A percentile compares a stretch with the other conserved stretches of the same genome.
Conservation (phyloP, 2,329 filamentous ascomycete species). For the Achaetomium macrosporum region DNA sequence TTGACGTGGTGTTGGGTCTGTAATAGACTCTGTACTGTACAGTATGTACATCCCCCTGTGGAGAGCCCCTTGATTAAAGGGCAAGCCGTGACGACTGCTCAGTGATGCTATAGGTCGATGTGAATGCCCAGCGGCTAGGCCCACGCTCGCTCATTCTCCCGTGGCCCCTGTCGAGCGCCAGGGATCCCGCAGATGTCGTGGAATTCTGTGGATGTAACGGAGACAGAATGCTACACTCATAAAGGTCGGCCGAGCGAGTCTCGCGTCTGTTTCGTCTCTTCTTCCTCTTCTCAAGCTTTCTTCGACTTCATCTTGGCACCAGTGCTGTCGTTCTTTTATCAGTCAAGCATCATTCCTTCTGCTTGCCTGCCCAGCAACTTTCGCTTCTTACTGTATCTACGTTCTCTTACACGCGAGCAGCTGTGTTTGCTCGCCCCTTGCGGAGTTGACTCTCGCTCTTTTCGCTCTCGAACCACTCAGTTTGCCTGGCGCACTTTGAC, state of each 20-base stretch:
- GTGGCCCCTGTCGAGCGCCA: not conserved
- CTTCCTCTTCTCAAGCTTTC: conserved; percentile 19
- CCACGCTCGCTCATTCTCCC: not conserved
- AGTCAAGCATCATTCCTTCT: conserved; percentile 28
- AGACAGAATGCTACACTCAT: conserved; percentile 10
- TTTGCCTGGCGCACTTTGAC: conserved; percentile 14
- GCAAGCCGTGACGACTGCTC: conserved; percentile 1
- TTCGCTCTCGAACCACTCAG: conserved; percentile 17
- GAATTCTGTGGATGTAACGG: conserved; percentile 2
- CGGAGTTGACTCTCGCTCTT: conserved; percentile 31
- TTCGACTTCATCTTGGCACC: conserved; percentile 17
- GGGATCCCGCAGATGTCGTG: conserved; percentile 8
- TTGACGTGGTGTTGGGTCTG: not conserved
- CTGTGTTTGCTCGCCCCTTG: conserved; percentile 27
- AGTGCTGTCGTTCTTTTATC: conserved; percentile 15
- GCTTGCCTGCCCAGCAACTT: conserved; percentile 24
- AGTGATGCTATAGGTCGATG: conserved; percentile 9
- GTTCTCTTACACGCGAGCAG: conserved; percentile 28
- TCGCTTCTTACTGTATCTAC: conserved; percentile 26
- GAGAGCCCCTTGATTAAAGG: conserved; percentile 16
- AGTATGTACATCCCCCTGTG: no score
- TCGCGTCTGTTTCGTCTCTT: conserved; percentile 11
- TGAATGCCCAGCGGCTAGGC: conserved; percentile 1
- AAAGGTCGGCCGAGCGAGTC: conserved; percentile 12
- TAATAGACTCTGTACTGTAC: not conserved